Evolutionary conservation across 1,139 yeast species (phyloP).

Genomic region (Candida frijolesensis): DNA sequence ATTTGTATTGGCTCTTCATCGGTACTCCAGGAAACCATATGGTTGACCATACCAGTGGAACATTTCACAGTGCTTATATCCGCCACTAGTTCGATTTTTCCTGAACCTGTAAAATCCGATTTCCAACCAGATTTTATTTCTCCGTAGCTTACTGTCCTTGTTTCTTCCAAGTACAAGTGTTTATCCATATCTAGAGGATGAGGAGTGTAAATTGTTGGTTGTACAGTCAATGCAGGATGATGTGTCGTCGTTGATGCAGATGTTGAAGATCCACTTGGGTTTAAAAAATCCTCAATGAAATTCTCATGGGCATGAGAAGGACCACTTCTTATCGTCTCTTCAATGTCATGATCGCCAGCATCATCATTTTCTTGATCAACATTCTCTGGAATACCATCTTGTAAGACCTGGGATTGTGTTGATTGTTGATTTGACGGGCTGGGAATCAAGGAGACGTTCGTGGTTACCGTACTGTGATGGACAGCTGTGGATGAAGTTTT

Average conservation of each 20-base stretch:
- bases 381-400: slow-evolving; percentile 10
- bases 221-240: slow-evolving; percentile 7
- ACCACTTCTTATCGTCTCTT: slow-evolving; percentile 19
- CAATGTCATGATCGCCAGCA: slow-evolving; percentile 12
- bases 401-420: neutral
- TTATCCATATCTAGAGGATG: slow-evolving; percentile 18
- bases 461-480: slow-evolving; percentile 46
- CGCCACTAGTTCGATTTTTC: slow-evolving; percentile 75
- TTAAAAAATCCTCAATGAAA: slow-evolving; percentile 33
- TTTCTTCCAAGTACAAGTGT: slow-evolving; percentile 67
- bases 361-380: slow-evolving; percentile 6
- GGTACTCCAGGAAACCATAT: slow-evolving; percentile 30
- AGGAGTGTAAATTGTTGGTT: slow-evolving; percentile 11
- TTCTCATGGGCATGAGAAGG: slow-evolving; percentile 30
- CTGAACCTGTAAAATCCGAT: slow-evolving; percentile 77
- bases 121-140: slow-evolving; percentile 93
- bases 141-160: slow-evolving; percentile 72
- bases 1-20: slow-evolving; percentile 28
- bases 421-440: slow-evolving; percentile 13
- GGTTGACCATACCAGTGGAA: slow-evolving; percentile 53
- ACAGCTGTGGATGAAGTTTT: slow-evolving; percentile 20
- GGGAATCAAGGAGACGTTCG: slow-evolving; percentile 24
- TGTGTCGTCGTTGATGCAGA: neutral
- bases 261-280: neutral
- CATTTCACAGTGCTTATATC: slow-evolving; percentile 60